Evolutionary conservation across 202 grass and related monocot genomes (phyloP).

Genomic region (Saccharum hybrid): DNA sequence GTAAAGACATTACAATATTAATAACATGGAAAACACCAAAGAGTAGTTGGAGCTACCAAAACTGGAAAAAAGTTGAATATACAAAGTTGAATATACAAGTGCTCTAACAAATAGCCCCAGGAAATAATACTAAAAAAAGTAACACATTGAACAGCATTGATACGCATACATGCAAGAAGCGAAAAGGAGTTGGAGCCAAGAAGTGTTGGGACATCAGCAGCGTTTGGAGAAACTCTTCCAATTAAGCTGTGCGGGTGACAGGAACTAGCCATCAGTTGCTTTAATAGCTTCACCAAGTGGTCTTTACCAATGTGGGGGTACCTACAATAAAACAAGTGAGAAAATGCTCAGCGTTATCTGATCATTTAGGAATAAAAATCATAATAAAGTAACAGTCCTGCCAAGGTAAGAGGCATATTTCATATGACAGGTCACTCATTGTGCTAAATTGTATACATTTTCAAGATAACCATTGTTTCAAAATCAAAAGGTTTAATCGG

Average conservation of each 20-base stretch:
- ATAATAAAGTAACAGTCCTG: slow-evolving; percentile 17
- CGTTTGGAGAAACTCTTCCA: slow-evolving; percentile 62
- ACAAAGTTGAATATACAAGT: slow-evolving; percentile 15
- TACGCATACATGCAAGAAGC: slow-evolving; percentile 79
- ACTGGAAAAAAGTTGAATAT: slow-evolving; percentile 1
- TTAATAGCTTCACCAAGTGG: slow-evolving; percentile 94
- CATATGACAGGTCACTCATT: not conserved
- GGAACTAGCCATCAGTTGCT: slow-evolving; percentile 82
- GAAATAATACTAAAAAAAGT: not conserved
- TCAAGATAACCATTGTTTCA: slow-evolving; percentile 28
- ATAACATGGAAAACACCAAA: slow-evolving; percentile 9
- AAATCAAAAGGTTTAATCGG: slow-evolving; percentile 26
- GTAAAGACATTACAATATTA: slow-evolving; percentile 23
- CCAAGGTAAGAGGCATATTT: slow-evolving; percentile 4
- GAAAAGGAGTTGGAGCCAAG: slow-evolving; percentile 86
- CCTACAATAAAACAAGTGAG: slow-evolving; percentile 48
- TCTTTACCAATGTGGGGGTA: slow-evolving; percentile 93
- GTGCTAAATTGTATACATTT: slow-evolving; percentile 1
- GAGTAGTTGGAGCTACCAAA: slow-evolving; percentile 27
- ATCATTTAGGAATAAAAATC: slow-evolving; percentile 29
- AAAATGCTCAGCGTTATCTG: slow-evolving; percentile 27
- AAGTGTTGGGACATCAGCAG: slow-evolving; percentile 87
- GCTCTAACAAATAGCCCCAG: slow-evolving; percentile 8
- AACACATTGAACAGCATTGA: slow-evolving; percentile 12
- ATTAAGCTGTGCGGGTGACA: slow-evolving; percentile 62